Percentiles rank a stretch among this genome's conserved stretches.
Conservation (phyloP, 2,329 filamentous ascomycete species). For the Colletotrichum australisinense region DNA sequence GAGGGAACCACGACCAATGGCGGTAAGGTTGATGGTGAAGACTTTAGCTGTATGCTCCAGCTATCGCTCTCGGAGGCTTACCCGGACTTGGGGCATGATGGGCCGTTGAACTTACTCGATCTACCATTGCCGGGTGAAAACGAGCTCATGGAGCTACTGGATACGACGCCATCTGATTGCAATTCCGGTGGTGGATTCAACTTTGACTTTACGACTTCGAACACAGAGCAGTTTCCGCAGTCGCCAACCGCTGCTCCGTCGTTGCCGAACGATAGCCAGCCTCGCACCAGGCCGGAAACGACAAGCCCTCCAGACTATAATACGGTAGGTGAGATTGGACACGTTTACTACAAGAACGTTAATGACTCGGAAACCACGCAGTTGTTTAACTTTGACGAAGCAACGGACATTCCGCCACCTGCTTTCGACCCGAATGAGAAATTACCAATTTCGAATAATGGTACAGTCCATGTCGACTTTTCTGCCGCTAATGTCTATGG, state of each 20-base stretch:
- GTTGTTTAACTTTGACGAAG: slow-evolving; percentile 3
- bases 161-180: slow-evolving; percentile 21
- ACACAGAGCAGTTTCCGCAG: neutral
- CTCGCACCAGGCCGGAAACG: neutral
- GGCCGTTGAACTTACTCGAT: neutral
- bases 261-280: neutral
- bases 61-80: neutral
- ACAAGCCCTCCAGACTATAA: slow-evolving; percentile 22
- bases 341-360: no score
- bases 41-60: slow-evolving; percentile 2
- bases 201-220: neutral
- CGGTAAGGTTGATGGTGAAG: neutral
- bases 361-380: neutral
- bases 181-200: slow-evolving; percentile 3
- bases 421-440: neutral
- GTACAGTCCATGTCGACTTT: slow-evolving; percentile 1
- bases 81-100: neutral
- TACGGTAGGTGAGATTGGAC: neutral
- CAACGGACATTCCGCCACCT: neutral
- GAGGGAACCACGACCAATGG: neutral
- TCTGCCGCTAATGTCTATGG: slow-evolving; percentile 23
- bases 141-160: slow-evolving; percentile 20
- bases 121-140: slow-evolving; percentile 23
- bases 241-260: neutral
- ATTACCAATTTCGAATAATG: neutral